Evolutionary conservation across 257 asterid species (phyloP).

Genomic region (Phtheirospermum japonicum): DNA sequence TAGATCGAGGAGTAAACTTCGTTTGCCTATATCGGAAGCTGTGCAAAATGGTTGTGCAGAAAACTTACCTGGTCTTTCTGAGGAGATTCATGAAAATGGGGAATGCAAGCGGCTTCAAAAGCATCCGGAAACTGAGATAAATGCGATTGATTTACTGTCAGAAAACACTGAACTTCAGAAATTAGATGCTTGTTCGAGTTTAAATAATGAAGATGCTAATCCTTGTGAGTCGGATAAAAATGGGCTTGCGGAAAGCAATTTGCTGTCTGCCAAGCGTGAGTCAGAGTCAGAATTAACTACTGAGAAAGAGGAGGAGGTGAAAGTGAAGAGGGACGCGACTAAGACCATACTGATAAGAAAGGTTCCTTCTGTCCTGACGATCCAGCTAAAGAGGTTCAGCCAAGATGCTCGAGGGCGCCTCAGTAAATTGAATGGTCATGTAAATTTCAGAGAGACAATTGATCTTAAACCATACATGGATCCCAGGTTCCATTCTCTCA

Average conservation of each 20-base stretch:
- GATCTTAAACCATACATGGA: constrained; percentile 71
- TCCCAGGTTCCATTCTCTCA: constrained; percentile 53
- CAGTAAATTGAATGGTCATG: constrained; percentile 88
- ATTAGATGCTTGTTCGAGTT: constrained; percentile 17
- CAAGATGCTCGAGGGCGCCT: constrained; percentile 85
- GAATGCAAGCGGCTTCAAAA: constrained; percentile 25
- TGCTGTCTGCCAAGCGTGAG: constrained; percentile 30
- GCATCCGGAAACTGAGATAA: constrained; percentile 30
- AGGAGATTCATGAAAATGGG: constrained; percentile 32
- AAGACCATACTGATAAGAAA: constrained; percentile 66
- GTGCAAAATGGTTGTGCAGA: constrained; percentile 31
- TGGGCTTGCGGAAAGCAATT: constrained; percentile 29
- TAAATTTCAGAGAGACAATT: constrained; percentile 58
- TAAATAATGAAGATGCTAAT: constrained; percentile 27
- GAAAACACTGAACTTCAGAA: too few relatives aligned
- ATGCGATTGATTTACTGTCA: not conserved
- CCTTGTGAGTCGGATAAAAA: constrained; percentile 29
- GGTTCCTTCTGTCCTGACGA: constrained; percentile 73
- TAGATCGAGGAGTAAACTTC: constrained; percentile 37
- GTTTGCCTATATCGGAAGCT: constrained; percentile 15
- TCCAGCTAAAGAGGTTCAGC: constrained; percentile 85
- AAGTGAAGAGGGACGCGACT: constrained; percentile 87
- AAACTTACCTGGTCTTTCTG: constrained; percentile 29
- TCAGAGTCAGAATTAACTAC: constrained; percentile 30
- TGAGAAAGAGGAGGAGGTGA: constrained; percentile 47